Conservation (phyloP, 768 basidiomycete species). For the Leccinum disarticulatum region DNA sequence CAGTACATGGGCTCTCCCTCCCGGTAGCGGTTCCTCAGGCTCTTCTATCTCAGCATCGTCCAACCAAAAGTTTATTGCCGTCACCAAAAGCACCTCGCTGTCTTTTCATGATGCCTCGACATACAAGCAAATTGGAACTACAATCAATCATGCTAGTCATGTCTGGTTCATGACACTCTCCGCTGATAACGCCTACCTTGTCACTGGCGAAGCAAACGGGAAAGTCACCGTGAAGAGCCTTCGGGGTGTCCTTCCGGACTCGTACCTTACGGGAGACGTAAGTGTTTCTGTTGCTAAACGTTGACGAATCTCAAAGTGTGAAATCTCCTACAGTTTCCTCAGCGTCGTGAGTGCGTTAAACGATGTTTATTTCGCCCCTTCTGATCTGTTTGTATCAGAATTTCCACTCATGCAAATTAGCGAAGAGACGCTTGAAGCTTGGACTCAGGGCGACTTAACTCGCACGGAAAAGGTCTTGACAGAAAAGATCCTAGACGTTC, state of each 20-base stretch:
- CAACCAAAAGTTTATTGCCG: background rate
- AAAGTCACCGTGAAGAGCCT: background rate
- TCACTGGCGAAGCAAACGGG: background rate
- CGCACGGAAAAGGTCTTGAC: background rate
- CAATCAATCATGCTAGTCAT: background rate
- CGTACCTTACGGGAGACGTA: too few relatives aligned
- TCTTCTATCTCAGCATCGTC: background rate
- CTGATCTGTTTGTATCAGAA: background rate
- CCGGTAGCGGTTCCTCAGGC: too few relatives aligned
- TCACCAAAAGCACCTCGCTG: too few relatives aligned
- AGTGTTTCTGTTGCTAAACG: too few relatives aligned
- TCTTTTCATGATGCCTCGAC: background rate
- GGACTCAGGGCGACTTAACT: background rate
- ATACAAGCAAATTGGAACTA: background rate
- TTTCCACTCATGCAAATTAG: background rate
- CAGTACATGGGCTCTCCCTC: background rate
- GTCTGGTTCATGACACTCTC: background rate
- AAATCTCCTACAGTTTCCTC: too few relatives aligned
- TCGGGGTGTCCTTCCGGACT: background rate
- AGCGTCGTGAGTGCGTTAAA: background rate
- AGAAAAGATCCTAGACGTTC: background rate
- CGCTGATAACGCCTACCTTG: background rate
- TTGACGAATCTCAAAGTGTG: background rate
- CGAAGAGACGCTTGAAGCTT: background rate
- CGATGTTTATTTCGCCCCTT: rapidly evolving